Percentiles rank a stretch among this genome's conserved stretches.
These are phyloP conservation scores for Diplocarpon rosae DNA, from an alignment of 2,329 filamentous ascomycete species.

Conservation along the genomic window DNA sequence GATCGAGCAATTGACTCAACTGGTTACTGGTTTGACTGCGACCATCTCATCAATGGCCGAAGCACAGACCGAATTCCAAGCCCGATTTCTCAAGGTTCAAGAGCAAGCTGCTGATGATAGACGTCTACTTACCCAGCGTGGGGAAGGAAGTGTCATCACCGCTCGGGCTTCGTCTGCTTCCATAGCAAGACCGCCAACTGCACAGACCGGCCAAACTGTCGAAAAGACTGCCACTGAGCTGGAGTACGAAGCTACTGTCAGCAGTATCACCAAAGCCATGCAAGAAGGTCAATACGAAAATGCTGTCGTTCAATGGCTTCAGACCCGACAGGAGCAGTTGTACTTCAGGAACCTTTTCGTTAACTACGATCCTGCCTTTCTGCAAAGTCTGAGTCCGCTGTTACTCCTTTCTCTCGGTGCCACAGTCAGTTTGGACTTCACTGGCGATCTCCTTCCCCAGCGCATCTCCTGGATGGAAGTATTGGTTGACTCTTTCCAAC, in stretches of 20 bases:
- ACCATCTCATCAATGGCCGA: slow-evolving; percentile 60
- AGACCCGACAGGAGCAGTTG: slow-evolving; percentile 49
- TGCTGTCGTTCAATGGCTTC: slow-evolving; percentile 56
- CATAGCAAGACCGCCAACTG: slow-evolving; percentile 13
- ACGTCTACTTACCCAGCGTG: slow-evolving; percentile 6
- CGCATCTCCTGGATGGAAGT: slow-evolving; percentile 51
- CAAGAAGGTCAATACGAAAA: slow-evolving; percentile 49
- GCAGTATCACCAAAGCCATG: slow-evolving; percentile 52
- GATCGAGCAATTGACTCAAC: slow-evolving; percentile 59
- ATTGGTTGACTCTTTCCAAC: slow-evolving; percentile 41
- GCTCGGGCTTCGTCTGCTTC: slow-evolving; percentile 2
- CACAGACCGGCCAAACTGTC: slow-evolving; percentile 26
- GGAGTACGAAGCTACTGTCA: slow-evolving; percentile 45
- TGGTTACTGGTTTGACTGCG: slow-evolving; percentile 55
- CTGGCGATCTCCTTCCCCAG: slow-evolving; percentile 40
- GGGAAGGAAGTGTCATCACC: slow-evolving; percentile 1
- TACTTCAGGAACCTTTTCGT: slow-evolving; percentile 47
- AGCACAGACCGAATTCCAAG: slow-evolving; percentile 58
- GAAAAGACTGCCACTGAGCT: slow-evolving; percentile 35
- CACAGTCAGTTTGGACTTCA: slow-evolving; percentile 48
- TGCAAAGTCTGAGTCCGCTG: slow-evolving; percentile 47
- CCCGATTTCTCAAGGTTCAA: slow-evolving; percentile 48
- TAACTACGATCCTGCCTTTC: slow-evolving; percentile 39
- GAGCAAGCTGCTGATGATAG: slow-evolving; percentile 37
- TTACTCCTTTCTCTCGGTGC: slow-evolving; percentile 54